Base-by-base conservation (phyloP, 2,329 filamentous ascomycete species). In the Passalora sequoiae region DNA sequence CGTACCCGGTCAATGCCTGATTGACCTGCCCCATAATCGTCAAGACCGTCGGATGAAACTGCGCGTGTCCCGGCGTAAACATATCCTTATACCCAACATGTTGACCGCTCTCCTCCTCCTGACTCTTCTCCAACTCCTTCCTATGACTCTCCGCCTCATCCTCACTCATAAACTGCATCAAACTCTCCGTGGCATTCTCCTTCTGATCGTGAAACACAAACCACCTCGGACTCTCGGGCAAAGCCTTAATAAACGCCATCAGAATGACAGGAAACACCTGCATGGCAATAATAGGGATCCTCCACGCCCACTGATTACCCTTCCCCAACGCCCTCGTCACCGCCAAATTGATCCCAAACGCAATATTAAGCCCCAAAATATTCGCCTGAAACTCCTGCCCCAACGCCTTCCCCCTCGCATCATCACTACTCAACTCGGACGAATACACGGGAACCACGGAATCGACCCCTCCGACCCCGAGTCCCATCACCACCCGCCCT, bases 341-440 rank as follows among this genome's bases (percentile, higher is more conserved):
- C 1, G 63, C 68, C 1, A 81, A 63, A 51, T 81, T 82, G 59
- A 81, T 73, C 0, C 66, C 71, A 57, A 80, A 81, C 0, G 77
- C 78, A 70, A 79, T 72, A 46, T 80, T 69, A 2, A 83, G 60
- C 0, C 78, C 77, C 43, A 80, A 76, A 49, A 82, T 81, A 51
- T 83, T 83, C 59, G 72, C 74, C 57, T 81, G 78, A 54, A 82
- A 82, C 53, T 81, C 77, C 55, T 82, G 75, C 1, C 77, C 77
- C 31, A 82, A 60, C 1, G 78, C 76, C 51, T 73, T 74, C 4
- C 78, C 78, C 32, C 78, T 64, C 2, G 74, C 69, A 37, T 72
- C 73, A 54, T 80, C 77, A n/a, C 71, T 70, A 2, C 70, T 68
- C 22, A 81, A 64, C 55, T 81, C 78, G 10, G 71, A 71, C 44